phyloP scores from a whole-genome alignment of 148 eudicot genomes.

The Chenopodium quinoa region DNA sequence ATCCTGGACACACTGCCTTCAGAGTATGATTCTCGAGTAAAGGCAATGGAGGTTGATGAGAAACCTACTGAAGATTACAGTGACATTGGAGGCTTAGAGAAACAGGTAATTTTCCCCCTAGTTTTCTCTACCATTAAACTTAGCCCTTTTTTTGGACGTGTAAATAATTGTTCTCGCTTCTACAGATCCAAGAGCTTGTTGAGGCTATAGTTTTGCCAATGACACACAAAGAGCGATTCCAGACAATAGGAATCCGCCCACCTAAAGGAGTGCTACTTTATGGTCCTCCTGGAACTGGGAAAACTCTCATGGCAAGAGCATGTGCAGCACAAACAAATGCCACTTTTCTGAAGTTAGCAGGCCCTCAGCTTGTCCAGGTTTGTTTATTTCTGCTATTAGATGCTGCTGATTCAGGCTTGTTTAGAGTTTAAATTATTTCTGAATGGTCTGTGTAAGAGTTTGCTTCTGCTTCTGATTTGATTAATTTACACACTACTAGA shows the following conservation, averaged over 20 bases:
- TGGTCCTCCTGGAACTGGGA: constrained; percentile 98
- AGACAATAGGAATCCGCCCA: constrained; percentile 88
- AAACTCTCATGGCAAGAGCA: constrained; percentile 97
- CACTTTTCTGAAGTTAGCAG: constrained; percentile 91
- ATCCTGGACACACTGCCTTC: constrained; percentile 93
- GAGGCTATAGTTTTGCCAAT: constrained; percentile 98
- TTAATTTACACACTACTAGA: neutral
- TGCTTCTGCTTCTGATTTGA: neutral
- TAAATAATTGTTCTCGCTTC: neutral
- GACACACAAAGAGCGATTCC: constrained; percentile 92
- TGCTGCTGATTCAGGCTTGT: neutral
- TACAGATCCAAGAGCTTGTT: constrained; percentile 90
- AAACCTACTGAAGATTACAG: constrained; percentile 99
- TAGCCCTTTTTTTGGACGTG: neutral
- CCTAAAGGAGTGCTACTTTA: constrained; percentile 95
- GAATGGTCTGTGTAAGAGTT: neutral
- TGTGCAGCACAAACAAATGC: constrained; percentile 99
- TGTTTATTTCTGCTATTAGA: neutral
- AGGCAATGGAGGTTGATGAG: constrained; percentile 99
- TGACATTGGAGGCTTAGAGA: constrained; percentile 96
- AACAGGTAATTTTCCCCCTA: constrained; percentile 55
- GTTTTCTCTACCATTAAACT: neutral
- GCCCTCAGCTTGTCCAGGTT: constrained; percentile 99
- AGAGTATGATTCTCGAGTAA: constrained; percentile 92
- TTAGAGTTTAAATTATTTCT: neutral